Conservation (phyloP, 345 rosid species). For the Brassica nigra region DNA sequence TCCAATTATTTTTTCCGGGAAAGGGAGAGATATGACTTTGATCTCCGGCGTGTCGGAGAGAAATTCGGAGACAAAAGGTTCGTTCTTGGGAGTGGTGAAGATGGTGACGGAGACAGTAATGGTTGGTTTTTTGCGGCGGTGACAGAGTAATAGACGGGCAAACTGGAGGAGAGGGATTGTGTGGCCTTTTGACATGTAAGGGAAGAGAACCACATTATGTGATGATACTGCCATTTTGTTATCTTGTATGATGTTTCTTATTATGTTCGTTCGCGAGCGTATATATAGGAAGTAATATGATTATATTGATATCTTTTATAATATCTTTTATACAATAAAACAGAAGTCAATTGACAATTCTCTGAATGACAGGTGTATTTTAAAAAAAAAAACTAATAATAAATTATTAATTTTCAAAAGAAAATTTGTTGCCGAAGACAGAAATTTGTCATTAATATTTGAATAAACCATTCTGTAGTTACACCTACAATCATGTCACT, state of each 20-base stretch:
- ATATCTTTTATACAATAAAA: no score
- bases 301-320: background rate
- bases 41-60: constrained; percentile 46
- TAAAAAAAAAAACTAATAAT: no score
- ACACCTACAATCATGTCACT: no score
- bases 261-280: background rate
- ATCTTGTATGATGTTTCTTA: background rate
- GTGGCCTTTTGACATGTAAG: constrained; percentile 87
- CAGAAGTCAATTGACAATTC: no score
- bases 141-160: constrained; percentile 63
- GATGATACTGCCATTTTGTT: constrained; percentile 14
- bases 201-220: constrained; percentile 59
- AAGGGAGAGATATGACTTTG: constrained; percentile 51
- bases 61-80: constrained; percentile 49
- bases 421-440: no score
- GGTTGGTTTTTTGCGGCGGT: background rate
- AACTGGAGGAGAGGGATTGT: constrained; percentile 72
- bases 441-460: no score
- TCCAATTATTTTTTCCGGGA: constrained; percentile 48
- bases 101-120: constrained; percentile 48
- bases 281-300: background rate
- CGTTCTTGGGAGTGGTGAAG: constrained; percentile 71
- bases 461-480: no score
- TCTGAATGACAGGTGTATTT: no score
- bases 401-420: no score